phyloP scores from a whole-genome alignment of 768 basidiomycete genomes.

The Podaxis sp. region DNA sequence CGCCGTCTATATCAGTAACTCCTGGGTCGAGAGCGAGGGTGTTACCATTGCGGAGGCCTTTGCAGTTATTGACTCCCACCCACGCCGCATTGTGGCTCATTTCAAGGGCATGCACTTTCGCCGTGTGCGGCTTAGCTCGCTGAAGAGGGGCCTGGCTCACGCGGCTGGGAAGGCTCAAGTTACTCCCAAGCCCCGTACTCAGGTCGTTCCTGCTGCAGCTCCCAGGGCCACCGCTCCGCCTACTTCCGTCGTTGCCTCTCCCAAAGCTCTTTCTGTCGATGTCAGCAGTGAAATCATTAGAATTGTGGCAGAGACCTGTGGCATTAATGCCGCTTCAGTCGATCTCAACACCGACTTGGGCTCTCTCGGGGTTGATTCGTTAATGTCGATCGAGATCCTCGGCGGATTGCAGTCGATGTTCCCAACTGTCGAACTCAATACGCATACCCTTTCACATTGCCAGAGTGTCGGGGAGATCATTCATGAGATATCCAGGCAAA shows the following conservation, averaged over 20 bases:
- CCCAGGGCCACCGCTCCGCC: background rate
- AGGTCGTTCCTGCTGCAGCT: background rate
- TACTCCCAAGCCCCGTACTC: background rate
- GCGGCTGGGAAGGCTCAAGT: conserved; percentile 25
- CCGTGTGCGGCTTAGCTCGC: conserved; percentile 49
- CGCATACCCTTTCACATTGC: conserved; percentile 33
- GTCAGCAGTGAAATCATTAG: conserved; percentile 30
- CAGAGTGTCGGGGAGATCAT: conserved; percentile 37
- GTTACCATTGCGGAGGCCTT: conserved; percentile 26
- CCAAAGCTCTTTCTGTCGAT: conserved; percentile 13
- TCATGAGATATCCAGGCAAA: conserved; percentile 24
- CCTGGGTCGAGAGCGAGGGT: conserved; percentile 14
- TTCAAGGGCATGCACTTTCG: conserved; percentile 58
- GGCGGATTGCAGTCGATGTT: conserved; percentile 36
- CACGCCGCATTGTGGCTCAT: conserved; percentile 49
- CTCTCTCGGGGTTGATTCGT: conserved; percentile 61
- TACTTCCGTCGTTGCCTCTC: background rate
- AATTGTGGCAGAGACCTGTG: conserved; percentile 43
- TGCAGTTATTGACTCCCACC: conserved; percentile 48
- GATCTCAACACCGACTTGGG: conserved; percentile 44
- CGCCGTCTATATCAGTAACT: conserved; percentile 18
- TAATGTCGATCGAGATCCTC: conserved; percentile 60
- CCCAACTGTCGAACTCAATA: conserved; percentile 29
- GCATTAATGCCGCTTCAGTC: conserved; percentile 32
- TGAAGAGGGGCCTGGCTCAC: conserved; percentile 46